Evolutionary conservation across 2,329 filamentous ascomycete species (phyloP), one percentile per base, ranked within the genome.

Genomic region (Polytolypa hystricis): DNA sequence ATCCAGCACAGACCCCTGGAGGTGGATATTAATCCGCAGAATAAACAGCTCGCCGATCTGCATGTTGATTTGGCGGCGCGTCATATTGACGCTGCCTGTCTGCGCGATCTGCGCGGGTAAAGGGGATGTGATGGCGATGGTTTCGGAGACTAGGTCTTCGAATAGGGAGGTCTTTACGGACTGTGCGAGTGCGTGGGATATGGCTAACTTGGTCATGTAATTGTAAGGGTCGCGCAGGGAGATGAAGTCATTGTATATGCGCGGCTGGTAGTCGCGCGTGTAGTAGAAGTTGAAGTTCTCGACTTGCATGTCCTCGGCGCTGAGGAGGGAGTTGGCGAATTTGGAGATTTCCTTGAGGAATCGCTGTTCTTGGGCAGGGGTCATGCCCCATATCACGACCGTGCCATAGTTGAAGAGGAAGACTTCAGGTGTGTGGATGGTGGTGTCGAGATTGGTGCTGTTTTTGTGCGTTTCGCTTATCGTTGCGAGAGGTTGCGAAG

Each of bases 281-380:
- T 98, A 96, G 67, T 98, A 98, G 60, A 96, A 98, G 59, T 98
- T 98, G 71, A 98, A 98, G 53, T 89, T 85, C 60, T 98, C 91
- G 31, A 86, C 84, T 64, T 98, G 89, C 19, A 94, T 79, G 49
- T 94, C 85, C 53, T 93, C 87, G 8, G 81, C 75, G 17, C 78
- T 78, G 33, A 96, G 71, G 58, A 94, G 94, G 55, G 94, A 89
- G 27, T 78, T 74, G 59, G 95, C 91, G 49, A 96, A 98, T 54
- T 91, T 94, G 39, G 84, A 77, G 43, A 98, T 82, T 51, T 98
- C 89, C 49, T 91, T 91, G 11, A 98, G 67, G 54, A 98, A 94
- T 26, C 83, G 77, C 47, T 84, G 80, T 64, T 98, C 91, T 50
- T 98, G 82, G 19, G 75, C 71, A n/a, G 82, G 69, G 0, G 83